Conservation (phyloP, 306 rosid genomes). For the Urtica urens region DNA sequence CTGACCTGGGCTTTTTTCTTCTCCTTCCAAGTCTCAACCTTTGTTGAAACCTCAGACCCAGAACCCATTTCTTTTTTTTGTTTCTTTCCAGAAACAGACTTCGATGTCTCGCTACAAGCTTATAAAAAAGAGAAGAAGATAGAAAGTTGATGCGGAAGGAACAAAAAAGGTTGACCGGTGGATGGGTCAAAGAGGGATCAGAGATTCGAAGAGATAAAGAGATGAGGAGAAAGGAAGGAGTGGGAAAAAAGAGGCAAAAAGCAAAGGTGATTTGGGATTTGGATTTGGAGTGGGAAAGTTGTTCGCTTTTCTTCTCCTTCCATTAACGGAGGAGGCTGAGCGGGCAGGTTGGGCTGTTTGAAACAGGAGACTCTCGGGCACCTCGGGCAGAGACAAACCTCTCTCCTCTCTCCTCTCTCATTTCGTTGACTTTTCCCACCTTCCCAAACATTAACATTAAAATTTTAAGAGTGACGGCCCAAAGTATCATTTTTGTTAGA, state of each 20-base stretch:
- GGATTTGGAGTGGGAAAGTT: constrained; percentile 11
- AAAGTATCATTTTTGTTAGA: too few species aligned
- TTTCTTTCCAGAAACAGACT: constrained; percentile 12
- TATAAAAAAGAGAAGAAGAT: not conserved
- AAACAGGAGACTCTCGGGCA: constrained; percentile 25
- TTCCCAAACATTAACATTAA: too few species aligned
- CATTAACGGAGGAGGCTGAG: constrained; percentile 12
- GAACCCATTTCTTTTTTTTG: constrained; percentile 67
- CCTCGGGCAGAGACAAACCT: constrained; percentile 52
- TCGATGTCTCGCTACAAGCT: constrained; percentile 5
- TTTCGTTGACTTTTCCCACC: too few species aligned
- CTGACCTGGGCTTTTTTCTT: constrained; percentile 36
- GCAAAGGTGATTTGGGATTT: too few species aligned
- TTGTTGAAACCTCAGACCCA: constrained; percentile 37
- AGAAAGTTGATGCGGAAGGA: constrained; percentile 5
- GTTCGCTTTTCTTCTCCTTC: not conserved
- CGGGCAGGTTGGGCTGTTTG: constrained; percentile 38
- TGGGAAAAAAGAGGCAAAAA: constrained; percentile 24
- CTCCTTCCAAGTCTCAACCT: constrained; percentile 55
- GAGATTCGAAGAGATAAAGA: constrained; percentile 17
- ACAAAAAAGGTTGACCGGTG: constrained; percentile 1
- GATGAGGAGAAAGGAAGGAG: constrained; percentile 5
- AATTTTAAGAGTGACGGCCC: too few species aligned
- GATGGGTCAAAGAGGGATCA: constrained; percentile 15
- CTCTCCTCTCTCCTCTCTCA: too few species aligned